Evolutionary conservation across 78 protist genomes (phyloP).

Genomic region (Dictyostelium capitatum): DNA sequence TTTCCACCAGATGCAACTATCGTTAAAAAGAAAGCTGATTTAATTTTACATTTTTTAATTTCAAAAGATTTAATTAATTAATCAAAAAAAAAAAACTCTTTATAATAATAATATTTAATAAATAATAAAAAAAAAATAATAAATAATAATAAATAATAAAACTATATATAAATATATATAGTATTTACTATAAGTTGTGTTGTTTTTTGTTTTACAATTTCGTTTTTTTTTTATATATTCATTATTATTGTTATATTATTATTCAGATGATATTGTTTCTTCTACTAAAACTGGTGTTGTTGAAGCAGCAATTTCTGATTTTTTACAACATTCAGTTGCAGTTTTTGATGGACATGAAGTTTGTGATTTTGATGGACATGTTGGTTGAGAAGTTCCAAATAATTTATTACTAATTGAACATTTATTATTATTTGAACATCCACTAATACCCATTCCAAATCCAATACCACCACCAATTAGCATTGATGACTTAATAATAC

Average conservation of each 20-base stretch:
- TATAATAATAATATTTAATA: neutral
- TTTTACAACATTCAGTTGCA: neutral
- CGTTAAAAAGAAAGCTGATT: constrained; percentile 79
- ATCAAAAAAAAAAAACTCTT: neutral
- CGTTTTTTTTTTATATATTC: neutral
- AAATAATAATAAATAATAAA: neutral
- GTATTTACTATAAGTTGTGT: neutral
- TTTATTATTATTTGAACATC: neutral
- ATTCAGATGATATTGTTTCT: neutral
- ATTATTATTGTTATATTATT: neutral
- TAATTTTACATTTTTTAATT: constrained; percentile 58
- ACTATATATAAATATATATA: neutral
- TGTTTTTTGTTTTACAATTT: neutral
- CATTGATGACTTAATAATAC: neutral
- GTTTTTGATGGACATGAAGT: neutral
- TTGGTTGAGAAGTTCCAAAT: too few species aligned
- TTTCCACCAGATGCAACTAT: constrained; percentile 21
- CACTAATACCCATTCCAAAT: neutral
- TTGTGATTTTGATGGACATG: too few species aligned
- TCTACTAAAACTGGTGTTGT: too few species aligned
- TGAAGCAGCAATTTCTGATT: neutral
- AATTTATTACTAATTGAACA: too few species aligned
- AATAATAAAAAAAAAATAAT: neutral
- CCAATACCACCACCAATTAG: constrained; percentile 17
- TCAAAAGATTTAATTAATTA: constrained; percentile 43